phyloP scores from a whole-genome alignment of 257 asterid genomes.

The Nicotiana tomentosiformis region DNA sequence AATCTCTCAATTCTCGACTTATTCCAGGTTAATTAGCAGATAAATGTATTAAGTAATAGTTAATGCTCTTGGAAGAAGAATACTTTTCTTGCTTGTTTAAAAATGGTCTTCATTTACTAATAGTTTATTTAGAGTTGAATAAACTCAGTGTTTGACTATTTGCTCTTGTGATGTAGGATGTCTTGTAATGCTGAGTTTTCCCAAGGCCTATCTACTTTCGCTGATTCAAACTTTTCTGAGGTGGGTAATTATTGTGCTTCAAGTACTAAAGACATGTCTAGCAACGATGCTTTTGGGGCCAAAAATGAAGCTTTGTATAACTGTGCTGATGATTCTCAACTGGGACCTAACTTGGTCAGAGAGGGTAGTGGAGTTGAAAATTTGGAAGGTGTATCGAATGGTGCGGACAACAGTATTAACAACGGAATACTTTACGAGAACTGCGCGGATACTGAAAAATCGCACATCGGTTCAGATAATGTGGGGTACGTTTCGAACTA shows the following conservation, averaged over 20 bases:
- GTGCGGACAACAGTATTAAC: conserved; percentile 9
- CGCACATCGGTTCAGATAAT: not conserved
- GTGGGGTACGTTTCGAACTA: not conserved
- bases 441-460: not conserved
- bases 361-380: conserved; percentile 25
- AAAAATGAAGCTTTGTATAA: conserved; percentile 27
- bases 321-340: conserved; percentile 17
- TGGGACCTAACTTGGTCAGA: conserved; percentile 17
- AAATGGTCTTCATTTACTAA: not conserved
- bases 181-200: conserved; percentile 13
- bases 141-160: not conserved
- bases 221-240: conserved; percentile 31
- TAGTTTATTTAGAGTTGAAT: not conserved
- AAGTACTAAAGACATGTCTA: conserved; percentile 19
- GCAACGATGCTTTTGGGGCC: conserved; percentile 22
- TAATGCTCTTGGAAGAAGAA: not conserved
- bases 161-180: not conserved
- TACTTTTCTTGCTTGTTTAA: not conserved
- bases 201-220: conserved; percentile 20
- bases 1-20: not conserved
- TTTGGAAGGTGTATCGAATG: conserved; percentile 24
- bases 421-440: not conserved
- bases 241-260: conserved; percentile 21
- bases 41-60: not conserved
- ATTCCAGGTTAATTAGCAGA: not conserved